Evolutionary conservation across 805 yeast species (phyloP).

Genomic region (Lipomyces kockii): DNA sequence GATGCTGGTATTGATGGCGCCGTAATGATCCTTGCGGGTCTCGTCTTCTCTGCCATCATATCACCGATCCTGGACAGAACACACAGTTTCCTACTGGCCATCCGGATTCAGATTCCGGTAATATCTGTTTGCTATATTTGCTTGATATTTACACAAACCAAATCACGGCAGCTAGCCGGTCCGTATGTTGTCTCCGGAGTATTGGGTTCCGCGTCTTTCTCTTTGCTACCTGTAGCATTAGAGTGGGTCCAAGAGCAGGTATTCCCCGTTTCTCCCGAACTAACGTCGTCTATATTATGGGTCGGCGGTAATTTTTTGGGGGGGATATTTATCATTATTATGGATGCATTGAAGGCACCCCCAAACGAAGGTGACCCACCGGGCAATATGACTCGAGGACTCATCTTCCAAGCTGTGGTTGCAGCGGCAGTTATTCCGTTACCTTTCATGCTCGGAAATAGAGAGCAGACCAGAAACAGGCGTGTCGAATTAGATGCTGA

Average conservation of each 20-base stretch:
- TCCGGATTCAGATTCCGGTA: conserved; percentile 41
- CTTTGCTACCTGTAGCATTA: conserved; percentile 43
- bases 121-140: conserved; percentile 43
- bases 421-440: conserved; percentile 41
- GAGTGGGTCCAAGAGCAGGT: conserved; percentile 46
- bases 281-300: conserved; percentile 43
- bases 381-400: conserved; percentile 43
- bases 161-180: conserved; percentile 40
- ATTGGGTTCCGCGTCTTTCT: conserved; percentile 44
- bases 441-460: conserved; percentile 30
- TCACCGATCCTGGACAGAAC: conserved; percentile 43
- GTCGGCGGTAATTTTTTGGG: conserved; percentile 44
- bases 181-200: conserved; percentile 43
- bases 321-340: conserved; percentile 44
- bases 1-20: conserved; percentile 46
- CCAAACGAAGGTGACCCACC: conserved; percentile 42
- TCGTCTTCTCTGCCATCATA: conserved; percentile 41
- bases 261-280: conserved; percentile 44
- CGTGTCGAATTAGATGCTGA: conserved; percentile 26
- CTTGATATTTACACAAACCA: conserved; percentile 43
- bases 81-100: conserved; percentile 38
- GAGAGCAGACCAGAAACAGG: conserved; percentile 20
- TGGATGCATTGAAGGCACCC: conserved; percentile 43
- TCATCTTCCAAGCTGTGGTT: conserved; percentile 45
- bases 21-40: conserved; percentile 42